These are phyloP conservation scores for Nemania abortiva DNA, from an alignment of 2,329 filamentous ascomycete genomes.

Conservation along the genomic window DNA sequence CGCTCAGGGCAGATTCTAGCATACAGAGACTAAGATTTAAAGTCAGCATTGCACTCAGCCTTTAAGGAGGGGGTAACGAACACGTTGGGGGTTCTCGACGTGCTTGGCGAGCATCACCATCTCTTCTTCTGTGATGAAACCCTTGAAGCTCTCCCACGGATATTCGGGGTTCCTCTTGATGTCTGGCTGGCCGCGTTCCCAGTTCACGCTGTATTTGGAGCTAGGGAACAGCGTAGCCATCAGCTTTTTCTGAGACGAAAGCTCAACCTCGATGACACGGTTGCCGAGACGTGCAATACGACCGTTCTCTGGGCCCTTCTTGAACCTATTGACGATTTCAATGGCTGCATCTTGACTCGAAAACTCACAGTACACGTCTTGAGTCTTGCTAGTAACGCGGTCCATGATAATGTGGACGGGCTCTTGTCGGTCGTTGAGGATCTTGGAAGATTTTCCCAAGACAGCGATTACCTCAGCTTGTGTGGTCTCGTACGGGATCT, in stretches of 20 bases:
- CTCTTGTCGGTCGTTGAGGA: slow-evolving; percentile 57
- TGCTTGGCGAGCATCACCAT: slow-evolving; percentile 74
- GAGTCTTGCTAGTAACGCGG: slow-evolving; percentile 59
- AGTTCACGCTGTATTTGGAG: slow-evolving; percentile 64
- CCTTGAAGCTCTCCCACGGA: slow-evolving; percentile 67
- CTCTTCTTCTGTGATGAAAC: slow-evolving; percentile 72
- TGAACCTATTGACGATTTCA: slow-evolving; percentile 30
- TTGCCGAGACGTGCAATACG: slow-evolving; percentile 66
- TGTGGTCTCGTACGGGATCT: slow-evolving; percentile 59
- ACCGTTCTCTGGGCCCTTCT: slow-evolving; percentile 41
- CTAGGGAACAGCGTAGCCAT: slow-evolving; percentile 74
- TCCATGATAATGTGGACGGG: slow-evolving; percentile 64
- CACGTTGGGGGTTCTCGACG: slow-evolving; percentile 71
- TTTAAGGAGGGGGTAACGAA: slow-evolving; percentile 55
- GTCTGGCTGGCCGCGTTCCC: slow-evolving; percentile 62
- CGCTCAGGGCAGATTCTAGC: slow-evolving; percentile 72
- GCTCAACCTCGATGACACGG: slow-evolving; percentile 67
- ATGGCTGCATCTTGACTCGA: slow-evolving; percentile 63
- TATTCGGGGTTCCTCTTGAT: slow-evolving; percentile 53
- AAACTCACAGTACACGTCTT: slow-evolving; percentile 61
- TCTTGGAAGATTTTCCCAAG: slow-evolving; percentile 57
- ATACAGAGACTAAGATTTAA: slow-evolving; percentile 64
- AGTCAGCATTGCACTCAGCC: slow-evolving; percentile 7
- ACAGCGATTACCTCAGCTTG: slow-evolving; percentile 59
- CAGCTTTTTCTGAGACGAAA: slow-evolving; percentile 67